Evolutionary conservation across 306 rosid species (phyloP).

Genomic region (Ammopiptanthus mongolicus): DNA sequence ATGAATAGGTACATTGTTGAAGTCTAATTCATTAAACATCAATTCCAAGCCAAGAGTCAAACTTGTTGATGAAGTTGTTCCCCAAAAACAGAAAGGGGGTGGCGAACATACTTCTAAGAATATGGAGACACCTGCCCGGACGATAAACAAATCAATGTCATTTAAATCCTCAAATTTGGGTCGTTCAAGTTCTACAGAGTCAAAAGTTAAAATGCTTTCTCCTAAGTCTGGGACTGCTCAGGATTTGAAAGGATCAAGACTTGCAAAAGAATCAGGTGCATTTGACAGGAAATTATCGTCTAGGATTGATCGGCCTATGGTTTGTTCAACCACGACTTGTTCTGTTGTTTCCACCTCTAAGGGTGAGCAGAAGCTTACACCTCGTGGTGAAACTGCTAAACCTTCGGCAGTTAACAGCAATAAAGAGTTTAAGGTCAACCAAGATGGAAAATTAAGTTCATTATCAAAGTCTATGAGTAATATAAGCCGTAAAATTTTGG

Average conservation of each 20-base stretch:
- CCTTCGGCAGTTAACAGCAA: constrained; percentile 38
- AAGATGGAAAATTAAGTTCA: constrained; percentile 52
- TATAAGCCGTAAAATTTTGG: constrained; percentile 45
- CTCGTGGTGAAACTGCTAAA: constrained; percentile 51
- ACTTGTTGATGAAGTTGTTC: constrained; percentile 60
- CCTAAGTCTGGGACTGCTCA: constrained; percentile 38
- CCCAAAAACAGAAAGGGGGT: constrained; percentile 53
- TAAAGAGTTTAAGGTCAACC: constrained; percentile 48
- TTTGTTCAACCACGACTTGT: constrained; percentile 42
- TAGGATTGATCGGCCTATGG: constrained; percentile 53
- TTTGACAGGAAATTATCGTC: constrained; percentile 57
- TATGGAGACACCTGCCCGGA: constrained; percentile 45
- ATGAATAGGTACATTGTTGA: constrained; percentile 54
- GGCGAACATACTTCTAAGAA: constrained; percentile 54
- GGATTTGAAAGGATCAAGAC: constrained; percentile 61
- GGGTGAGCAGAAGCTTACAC: constrained; percentile 53
- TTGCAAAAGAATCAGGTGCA: constrained; percentile 49
- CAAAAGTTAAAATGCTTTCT: constrained; percentile 70
- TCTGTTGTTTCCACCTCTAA: constrained; percentile 49
- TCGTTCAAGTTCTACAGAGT: constrained; percentile 41
- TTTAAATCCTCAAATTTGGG: constrained; percentile 53
- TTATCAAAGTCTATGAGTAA: constrained; percentile 40
- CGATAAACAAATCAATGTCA: constrained; percentile 59
- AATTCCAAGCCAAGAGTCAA: constrained; percentile 65
- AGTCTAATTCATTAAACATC: constrained; percentile 69